A percentile compares a stretch with the other conserved stretches of the same genome.
Conservation (phyloP, 805 yeast species). For the Debaryomyces castellii region DNA sequence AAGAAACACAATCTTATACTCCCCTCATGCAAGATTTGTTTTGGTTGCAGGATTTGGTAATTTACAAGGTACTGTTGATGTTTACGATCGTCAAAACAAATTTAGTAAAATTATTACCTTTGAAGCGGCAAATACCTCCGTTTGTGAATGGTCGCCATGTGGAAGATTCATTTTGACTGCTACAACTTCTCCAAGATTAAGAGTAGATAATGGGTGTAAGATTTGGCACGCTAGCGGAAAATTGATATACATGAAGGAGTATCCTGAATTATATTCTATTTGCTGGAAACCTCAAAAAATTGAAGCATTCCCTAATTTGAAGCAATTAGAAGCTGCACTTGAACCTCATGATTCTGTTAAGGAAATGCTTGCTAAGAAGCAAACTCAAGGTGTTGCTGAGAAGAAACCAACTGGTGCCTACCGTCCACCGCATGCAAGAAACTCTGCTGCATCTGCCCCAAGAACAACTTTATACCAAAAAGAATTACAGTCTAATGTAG, state of each 20-base stretch:
- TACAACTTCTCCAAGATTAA: slow-evolving; percentile 92
- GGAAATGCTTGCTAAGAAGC: slow-evolving; percentile 49
- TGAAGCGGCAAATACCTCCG: slow-evolving; percentile 93
- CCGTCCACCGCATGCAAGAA: slow-evolving; percentile 94
- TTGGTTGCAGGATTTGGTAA: slow-evolving; percentile 98
- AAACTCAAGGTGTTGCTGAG: slow-evolving; percentile 27
- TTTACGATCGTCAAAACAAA: slow-evolving; percentile 86
- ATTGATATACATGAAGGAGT: slow-evolving; percentile 74
- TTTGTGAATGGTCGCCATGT: slow-evolving; percentile 97
- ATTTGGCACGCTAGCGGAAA: slow-evolving; percentile 92
- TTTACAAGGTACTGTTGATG: slow-evolving; percentile 93
- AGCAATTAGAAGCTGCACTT: slow-evolving; percentile 53
- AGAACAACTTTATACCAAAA: slow-evolving; percentile 58
- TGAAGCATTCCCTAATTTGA: slow-evolving; percentile 54
- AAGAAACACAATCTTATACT: slow-evolving; percentile 84
- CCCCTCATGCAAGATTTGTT: slow-evolving; percentile 91
- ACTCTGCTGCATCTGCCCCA: slow-evolving; percentile 28
- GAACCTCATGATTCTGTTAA: slow-evolving; percentile 70
- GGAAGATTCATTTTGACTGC: slow-evolving; percentile 93
- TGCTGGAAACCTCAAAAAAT: slow-evolving; percentile 78
- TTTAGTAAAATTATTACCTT: slow-evolving; percentile 77
- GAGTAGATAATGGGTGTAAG: slow-evolving; percentile 94
- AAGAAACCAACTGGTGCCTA: slow-evolving; percentile 84
- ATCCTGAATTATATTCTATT: slow-evolving; percentile 74
- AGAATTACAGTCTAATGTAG: slow-evolving; percentile 40